Evolutionary conservation across 2,329 filamentous ascomycete genomes (phyloP).

Genomic region (Ophiosphaerella korrae): DNA sequence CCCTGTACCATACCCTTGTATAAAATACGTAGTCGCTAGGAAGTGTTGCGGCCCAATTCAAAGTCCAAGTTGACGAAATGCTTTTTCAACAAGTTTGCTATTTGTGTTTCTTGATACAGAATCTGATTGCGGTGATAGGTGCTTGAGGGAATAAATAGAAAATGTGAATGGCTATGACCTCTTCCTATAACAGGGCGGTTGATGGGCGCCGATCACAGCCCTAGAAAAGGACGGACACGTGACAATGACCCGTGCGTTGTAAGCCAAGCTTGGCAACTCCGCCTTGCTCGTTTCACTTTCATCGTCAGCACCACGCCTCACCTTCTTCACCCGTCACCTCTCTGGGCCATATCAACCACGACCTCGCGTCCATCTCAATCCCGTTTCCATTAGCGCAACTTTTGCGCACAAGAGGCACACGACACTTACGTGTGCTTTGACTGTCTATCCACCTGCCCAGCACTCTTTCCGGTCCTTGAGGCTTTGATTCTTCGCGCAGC

Average conservation of each 20-base stretch:
- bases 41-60: conserved; percentile 16
- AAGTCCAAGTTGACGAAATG: not conserved
- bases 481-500: conserved; percentile 22
- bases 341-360: conserved; percentile 23
- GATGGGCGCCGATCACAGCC: too few relatives aligned
- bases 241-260: conserved; percentile 2
- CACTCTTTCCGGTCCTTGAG: conserved; percentile 21
- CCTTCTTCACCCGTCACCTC: conserved; percentile 24
- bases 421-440: too few relatives aligned
- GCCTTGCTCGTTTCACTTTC: conserved; percentile 7
- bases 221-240: conserved; percentile 2
- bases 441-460: conserved; percentile 5
- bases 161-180: too few relatives aligned
- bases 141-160: too few relatives aligned
- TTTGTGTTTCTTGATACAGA: not conserved
- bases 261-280: conserved; percentile 2
- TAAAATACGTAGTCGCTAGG: conserved; percentile 3
- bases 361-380: conserved; percentile 27
- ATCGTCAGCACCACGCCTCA: conserved; percentile 8
- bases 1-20: too few relatives aligned
- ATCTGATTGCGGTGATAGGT: not conserved
- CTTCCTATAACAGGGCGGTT: too few relatives aligned
- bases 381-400: conserved; percentile 15
- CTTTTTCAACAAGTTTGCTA: too few relatives aligned
- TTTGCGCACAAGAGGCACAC: conserved; percentile 8